Base-by-base conservation (phyloP, 2,329 filamentous ascomycete genomes). In the Xenoacremonium recifei region DNA sequence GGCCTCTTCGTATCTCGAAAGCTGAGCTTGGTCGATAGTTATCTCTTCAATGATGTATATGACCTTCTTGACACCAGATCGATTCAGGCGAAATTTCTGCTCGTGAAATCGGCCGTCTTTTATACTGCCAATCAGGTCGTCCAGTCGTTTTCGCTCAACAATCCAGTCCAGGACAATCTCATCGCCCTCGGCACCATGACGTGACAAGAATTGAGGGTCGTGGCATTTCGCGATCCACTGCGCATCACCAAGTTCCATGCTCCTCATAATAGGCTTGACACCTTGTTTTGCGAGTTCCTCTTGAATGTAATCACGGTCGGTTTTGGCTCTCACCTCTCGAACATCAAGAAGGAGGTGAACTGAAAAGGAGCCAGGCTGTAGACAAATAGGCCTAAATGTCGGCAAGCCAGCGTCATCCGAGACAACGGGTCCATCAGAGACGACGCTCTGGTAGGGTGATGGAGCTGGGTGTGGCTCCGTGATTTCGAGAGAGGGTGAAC, bases 21-120 rank as follows among this genome's bases (percentile, higher is more conserved):
- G 69, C 30, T 71, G 61, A 6, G 77, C 71, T 1, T 75, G 58
- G 32, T 82, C 75, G 58, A 89, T 73, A 10, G 75, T 60, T 44
- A 85, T 84, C 51, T 90, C 83, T 59, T 93, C 88, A 41, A 93
- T 76, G 18, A 93, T 73, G 57, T 92, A 93, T 27, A 89, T 76
- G 12, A 91, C 84, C 53, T 90, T 86, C 44, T 79, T 80, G n/a
- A 89, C 72, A 0, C 87, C 87, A 0, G 81, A 87, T 38, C 80
- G 80, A 40, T 78, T 77, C 10, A 92, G 73, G 1, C 88, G 83
- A 59, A 90, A 92, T 60, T 93, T 92, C 60, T 93, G 88, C 61
- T 93, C 88, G 52, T 85, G 84, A 54, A 90, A 92, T 3, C 88
- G 81, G 1, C 87, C 86, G 48, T 92, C 88, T 62, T 87, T 89